Conservation (phyloP, 306 rosid species). For the Chamaecrista fasciculata region DNA sequence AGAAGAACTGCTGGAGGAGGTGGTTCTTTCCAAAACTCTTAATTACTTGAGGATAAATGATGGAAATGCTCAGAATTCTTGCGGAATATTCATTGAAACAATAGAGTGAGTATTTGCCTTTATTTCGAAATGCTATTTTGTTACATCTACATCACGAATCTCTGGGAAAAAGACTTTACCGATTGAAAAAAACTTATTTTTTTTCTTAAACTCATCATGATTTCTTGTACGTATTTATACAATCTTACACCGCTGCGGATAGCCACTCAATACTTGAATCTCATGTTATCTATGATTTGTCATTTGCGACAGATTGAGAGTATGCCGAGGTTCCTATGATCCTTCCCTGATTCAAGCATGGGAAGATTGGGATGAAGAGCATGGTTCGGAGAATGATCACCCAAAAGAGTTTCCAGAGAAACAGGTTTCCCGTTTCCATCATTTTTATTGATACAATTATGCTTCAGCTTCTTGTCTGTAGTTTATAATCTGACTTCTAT, state of each 20-base stretch:
- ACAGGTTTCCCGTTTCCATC: slow-evolving; percentile 57
- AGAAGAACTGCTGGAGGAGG: slow-evolving; percentile 87
- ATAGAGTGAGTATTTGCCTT: slow-evolving; percentile 54
- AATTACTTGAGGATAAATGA: slow-evolving; percentile 57
- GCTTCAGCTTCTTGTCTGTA: slow-evolving; percentile 11
- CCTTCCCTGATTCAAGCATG: slow-evolving; percentile 63
- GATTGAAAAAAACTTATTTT: not conserved
- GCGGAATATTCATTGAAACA: slow-evolving; percentile 74
- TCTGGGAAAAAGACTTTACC: slow-evolving; percentile 11
- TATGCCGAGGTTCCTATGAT: slow-evolving; percentile 85
- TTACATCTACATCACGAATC: not conserved
- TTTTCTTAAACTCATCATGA: not conserved
- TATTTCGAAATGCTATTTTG: slow-evolving; percentile 16
- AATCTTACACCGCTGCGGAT: slow-evolving; percentile 7
- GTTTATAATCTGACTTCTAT: slow-evolving; percentile 15
- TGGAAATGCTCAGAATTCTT: slow-evolving; percentile 44
- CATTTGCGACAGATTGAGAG: slow-evolving; percentile 53
- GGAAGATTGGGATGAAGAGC: slow-evolving; percentile 75
- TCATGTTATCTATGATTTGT: slow-evolving; percentile 31
- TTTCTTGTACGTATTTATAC: not conserved
- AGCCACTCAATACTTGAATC: slow-evolving; percentile 19
- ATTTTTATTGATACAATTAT: not conserved
- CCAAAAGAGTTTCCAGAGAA: slow-evolving; percentile 75
- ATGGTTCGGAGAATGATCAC: slow-evolving; percentile 84
- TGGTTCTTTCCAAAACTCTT: slow-evolving; percentile 82